Evolutionary conservation across 805 yeast species (phyloP).

Genomic region (Komagataella ulmi): DNA sequence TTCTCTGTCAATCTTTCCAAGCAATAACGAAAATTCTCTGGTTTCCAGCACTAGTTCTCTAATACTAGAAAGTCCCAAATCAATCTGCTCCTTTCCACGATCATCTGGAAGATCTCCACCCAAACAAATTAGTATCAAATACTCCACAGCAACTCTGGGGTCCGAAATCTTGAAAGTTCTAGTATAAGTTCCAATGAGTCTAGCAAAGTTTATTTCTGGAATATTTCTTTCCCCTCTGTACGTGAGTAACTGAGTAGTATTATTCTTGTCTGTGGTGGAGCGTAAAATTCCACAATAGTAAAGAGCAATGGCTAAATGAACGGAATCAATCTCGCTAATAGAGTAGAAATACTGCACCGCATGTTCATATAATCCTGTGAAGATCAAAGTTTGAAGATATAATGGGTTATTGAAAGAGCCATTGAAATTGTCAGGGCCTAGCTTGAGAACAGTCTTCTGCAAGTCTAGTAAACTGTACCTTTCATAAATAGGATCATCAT

Average conservation of each 20-base stretch:
- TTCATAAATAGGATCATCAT: slow-evolving; percentile 46
- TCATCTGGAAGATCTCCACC: slow-evolving; percentile 18
- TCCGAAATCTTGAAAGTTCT: slow-evolving; percentile 74
- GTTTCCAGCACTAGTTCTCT: slow-evolving; percentile 79
- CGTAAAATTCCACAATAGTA: slow-evolving; percentile 59
- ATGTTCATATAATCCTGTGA: slow-evolving; percentile 70
- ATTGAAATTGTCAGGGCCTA: slow-evolving; percentile 64
- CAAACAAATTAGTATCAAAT: slow-evolving; percentile 58
- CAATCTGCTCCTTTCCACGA: slow-evolving; percentile 27
- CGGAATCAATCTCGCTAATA: slow-evolving; percentile 70
- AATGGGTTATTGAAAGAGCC: slow-evolving; percentile 50
- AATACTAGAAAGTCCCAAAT: slow-evolving; percentile 62
- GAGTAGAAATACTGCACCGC: slow-evolving; percentile 57
- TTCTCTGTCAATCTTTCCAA: slow-evolving; percentile 73
- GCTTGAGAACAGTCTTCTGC: slow-evolving; percentile 54
- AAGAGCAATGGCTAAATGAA: slow-evolving; percentile 77
- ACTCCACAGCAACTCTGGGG: slow-evolving; percentile 88
- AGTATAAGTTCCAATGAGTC: slow-evolving; percentile 68
- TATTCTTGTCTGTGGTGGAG: slow-evolving; percentile 11
- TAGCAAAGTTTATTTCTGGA: slow-evolving; percentile 30
- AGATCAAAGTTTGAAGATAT: slow-evolving; percentile 60
- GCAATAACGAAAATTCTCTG: slow-evolving; percentile 63
- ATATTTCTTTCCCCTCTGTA: not conserved
- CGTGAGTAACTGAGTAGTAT: not conserved
- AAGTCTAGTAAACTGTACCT: slow-evolving; percentile 61